Conservation (phyloP, 352 stramenopile genomes). For the Globisporangium recalcitrans region DNA sequence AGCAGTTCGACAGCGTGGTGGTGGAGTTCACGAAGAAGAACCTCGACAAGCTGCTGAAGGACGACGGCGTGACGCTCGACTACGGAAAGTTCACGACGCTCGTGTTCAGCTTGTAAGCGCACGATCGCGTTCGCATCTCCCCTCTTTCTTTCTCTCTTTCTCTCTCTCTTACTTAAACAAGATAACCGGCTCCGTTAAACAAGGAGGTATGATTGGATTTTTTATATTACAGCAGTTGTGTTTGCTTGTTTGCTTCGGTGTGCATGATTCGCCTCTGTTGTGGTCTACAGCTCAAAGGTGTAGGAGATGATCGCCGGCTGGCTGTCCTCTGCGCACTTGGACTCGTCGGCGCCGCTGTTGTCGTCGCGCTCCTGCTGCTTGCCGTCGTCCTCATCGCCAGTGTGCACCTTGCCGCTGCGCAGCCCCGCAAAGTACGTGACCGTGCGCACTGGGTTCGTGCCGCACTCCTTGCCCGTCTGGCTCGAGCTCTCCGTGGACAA, state of each 20-base stretch:
- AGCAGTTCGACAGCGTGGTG: conserved; percentile 72
- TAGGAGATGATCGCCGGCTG: conserved; percentile 60
- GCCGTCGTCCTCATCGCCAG: not conserved
- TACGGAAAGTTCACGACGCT: conserved; percentile 71
- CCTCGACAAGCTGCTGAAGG: conserved; percentile 38
- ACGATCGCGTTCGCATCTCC: not conserved
- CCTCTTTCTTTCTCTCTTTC: not conserved
- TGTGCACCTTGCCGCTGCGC: conserved; percentile 29
- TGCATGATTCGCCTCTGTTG: not conserved
- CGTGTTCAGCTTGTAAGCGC: conserved; percentile 77
- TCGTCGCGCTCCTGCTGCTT: too few relatives aligned
- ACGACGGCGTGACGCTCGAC: conserved; percentile 59
- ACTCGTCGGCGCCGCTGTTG: conserved; percentile 20
- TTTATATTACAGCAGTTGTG: conserved; percentile 19
- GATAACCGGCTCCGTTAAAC: not conserved
- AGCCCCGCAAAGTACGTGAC: conserved; percentile 78
- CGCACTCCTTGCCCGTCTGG: conserved; percentile 78
- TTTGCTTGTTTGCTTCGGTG: not conserved
- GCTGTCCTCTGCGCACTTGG: conserved; percentile 25
- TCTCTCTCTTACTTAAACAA: conserved; percentile 12
- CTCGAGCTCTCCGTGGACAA: conserved; percentile 46
- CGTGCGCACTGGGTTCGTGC: conserved; percentile 80
- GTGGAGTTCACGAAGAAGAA: conserved; percentile 83
- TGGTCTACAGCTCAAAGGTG: conserved; percentile 56
- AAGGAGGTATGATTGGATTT: conserved; percentile 26